Evolutionary conservation across 2,329 filamentous ascomycete genomes (phyloP).

Genomic region (Fusarium veterinarium): DNA sequence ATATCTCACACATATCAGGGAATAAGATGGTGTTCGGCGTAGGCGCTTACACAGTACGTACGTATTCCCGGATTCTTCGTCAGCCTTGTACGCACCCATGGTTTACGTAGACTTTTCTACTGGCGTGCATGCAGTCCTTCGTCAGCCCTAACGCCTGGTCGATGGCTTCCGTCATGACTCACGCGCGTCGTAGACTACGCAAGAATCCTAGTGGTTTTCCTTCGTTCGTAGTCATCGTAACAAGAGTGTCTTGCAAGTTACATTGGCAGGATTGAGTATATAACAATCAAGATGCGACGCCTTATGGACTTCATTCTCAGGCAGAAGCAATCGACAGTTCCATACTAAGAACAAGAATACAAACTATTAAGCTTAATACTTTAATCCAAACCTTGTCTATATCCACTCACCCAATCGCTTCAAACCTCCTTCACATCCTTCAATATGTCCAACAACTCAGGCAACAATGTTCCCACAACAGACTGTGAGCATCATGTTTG

Average conservation of each 20-base stretch:
- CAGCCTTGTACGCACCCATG: constrained; percentile 22
- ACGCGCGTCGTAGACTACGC: constrained; percentile 32
- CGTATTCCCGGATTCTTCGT: constrained; percentile 22
- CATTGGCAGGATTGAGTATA: constrained; percentile 35
- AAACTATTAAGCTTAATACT: constrained; percentile 11
- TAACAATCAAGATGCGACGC: constrained; percentile 11
- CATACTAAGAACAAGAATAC: not conserved
- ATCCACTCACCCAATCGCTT: not conserved
- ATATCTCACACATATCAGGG: not conserved
- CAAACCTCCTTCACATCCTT: not conserved
- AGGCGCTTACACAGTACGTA: constrained; percentile 6
- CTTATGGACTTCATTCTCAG: constrained; percentile 12
- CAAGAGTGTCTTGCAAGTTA: not conserved
- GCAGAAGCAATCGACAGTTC: constrained; percentile 15
- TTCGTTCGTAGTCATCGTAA: not conserved
- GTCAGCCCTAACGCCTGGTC: constrained; percentile 15
- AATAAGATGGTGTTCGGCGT: constrained; percentile 4
- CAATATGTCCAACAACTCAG: constrained; percentile 27
- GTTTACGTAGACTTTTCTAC: constrained; percentile 13
- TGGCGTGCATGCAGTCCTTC: not conserved
- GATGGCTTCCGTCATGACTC: constrained; percentile 41
- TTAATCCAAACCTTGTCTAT: not conserved
- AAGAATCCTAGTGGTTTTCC: not conserved
- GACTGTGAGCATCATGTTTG: constrained; percentile 25
- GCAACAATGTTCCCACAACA: constrained; percentile 14